Conservation (phyloP, 306 rosid species). For the cucumber (Cucumis sativus) region Cucumber_9930_V3 NC_026661.2:20237001-20237500, state of each 20-base stretch:
- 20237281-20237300: not conserved
- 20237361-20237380: not conserved
- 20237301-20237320: not conserved
- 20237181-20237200: not conserved
- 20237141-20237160: not conserved
- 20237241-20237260: not conserved
- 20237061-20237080: not conserved
- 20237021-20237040: not conserved
- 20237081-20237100: not conserved
- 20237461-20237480: slow-evolving; percentile 42
- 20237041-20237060: not conserved
- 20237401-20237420: not conserved
- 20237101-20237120: not conserved
- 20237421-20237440: not conserved
- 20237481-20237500: slow-evolving; percentile 92
- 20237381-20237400: not conserved
- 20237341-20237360: not conserved
- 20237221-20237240: not conserved
- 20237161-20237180: not conserved
- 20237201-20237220: not conserved
- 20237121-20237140: not conserved
- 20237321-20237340: not conserved
- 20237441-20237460: not conserved
- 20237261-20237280: not conserved
- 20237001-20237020: slow-evolving; percentile 1